phyloP scores from a whole-genome alignment of 306 rosid species.

The Betula pendula region DNA sequence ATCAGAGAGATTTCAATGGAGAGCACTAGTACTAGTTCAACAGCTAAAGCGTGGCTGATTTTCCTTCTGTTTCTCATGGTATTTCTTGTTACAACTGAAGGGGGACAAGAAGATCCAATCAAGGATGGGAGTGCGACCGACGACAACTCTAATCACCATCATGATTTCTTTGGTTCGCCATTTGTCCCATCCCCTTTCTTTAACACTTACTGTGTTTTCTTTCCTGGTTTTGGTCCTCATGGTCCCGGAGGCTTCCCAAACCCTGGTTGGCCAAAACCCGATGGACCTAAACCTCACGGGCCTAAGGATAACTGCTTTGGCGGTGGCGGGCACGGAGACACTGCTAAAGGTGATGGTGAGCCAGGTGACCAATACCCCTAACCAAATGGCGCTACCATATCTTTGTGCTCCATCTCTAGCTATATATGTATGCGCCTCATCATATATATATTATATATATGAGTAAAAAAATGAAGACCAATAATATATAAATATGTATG shows the following conservation, averaged over 20 bases:
- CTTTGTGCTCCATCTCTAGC: neutral
- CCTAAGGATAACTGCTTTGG: neutral
- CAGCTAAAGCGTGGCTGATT: neutral
- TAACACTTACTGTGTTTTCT: neutral
- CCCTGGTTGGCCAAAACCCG: no score
- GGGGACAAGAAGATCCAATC: neutral
- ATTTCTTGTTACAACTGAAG: neutral
- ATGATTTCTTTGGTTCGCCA: neutral
- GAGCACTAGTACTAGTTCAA: neutral
- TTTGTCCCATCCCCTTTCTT: neutral
- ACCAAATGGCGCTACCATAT: neutral
- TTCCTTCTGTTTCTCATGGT: neutral
- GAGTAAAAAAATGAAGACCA: no score
- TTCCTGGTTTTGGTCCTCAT: neutral
- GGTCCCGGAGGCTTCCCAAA: neutral
- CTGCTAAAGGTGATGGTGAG: neutral
- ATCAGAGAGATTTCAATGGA: neutral
- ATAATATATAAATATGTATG: no score
- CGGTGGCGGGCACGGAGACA: neutral
- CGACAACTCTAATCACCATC: neutral
- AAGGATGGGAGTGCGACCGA: neutral
- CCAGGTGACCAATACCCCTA: conserved; percentile 4
- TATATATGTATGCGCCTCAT: neutral
- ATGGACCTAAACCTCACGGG: neutral
- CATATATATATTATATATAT: no score